Evolutionary conservation across 2,329 filamentous ascomycete genomes (phyloP).

Genomic region (Pseudocercospora pini-densiflorae): DNA sequence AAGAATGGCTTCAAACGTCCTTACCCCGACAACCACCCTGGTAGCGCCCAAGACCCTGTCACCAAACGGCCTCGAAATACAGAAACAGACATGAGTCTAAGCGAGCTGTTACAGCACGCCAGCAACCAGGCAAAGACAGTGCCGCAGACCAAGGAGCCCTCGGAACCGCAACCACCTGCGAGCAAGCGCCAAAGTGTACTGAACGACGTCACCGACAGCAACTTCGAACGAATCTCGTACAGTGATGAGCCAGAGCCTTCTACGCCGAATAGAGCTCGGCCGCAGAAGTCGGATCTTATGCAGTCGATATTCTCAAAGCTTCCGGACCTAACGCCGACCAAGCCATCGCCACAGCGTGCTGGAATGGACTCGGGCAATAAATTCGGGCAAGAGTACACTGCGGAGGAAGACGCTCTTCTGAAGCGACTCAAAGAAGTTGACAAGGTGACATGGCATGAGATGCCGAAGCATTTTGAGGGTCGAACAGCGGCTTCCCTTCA

Average conservation of each 20-base stretch:
- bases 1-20: not conserved
- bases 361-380: not conserved
- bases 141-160: not conserved
- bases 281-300: not conserved
- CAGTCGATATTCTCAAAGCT: not conserved
- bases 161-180: not conserved
- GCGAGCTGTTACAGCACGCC: not conserved
- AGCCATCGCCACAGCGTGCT: not conserved
- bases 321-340: not conserved
- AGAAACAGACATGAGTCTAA: not conserved
- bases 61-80: not conserved
- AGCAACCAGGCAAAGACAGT: not conserved
- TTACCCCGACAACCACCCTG: not conserved
- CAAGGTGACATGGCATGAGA: conserved; percentile 42
- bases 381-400: conserved; percentile 27
- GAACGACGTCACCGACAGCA: conserved; percentile 11
- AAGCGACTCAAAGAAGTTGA: conserved; percentile 49
- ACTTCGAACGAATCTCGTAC: conserved; percentile 15
- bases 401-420: conserved; percentile 41
- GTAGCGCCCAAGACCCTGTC: not conserved
- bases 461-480: conserved; percentile 41
- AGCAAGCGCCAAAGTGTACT: not conserved
- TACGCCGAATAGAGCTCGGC: not conserved
- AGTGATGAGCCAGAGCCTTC: conserved; percentile 17
- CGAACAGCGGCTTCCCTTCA: conserved; percentile 38